Base-by-base conservation (phyloP, 208 protist species). In the Hexamita inflata region DNA sequence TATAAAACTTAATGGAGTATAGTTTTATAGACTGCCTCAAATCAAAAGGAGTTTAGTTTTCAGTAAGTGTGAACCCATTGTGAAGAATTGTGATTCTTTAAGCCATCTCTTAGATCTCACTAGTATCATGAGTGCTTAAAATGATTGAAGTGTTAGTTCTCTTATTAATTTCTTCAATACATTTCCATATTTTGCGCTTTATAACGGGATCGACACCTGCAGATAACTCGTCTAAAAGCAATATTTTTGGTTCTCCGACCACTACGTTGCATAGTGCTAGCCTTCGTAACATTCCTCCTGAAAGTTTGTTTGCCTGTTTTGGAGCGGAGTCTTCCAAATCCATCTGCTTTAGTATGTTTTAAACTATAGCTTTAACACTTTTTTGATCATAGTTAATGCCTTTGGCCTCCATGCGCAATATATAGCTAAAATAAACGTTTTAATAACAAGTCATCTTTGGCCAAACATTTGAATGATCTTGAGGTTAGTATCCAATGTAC, bases 401-500 rank as follows among this genome's bases (percentile, higher is more conserved):
- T n/a, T 32, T 57, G 15, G 4, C 15, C n/a, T 70, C 34, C 15
- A 15, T 34, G 34, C 60, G 60, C 24, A 66, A 38, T 15, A 66
- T n/a, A 70, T 38, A 24, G 60, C 29, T 40, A 34, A 49, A 70
- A 4, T 13, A 45, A 32, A 70, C 35, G 40, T 70, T 70, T 15
- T 70, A 7, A n/a, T n/a, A 45, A 13, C 11, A 7, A 49, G 64
- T 45, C 35, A 70, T 13, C 4, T 29, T 45, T 34, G 42, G 11
- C 64, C 64, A 70, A 11, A 70, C 64, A 38, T 70, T 70, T 4
- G 11, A 45, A 70, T 19, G 35, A 45, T 70, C 64, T 49, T 70
- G 64, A 15, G 64, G 64, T 45, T 34, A 70, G 40, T 70, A 70
- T 2, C 64, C 64, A 38, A 70, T 70, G n/a, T 45, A 49, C n/a